Base-by-base conservation (phyloP, 2,329 filamentous ascomycete species). In the Albifimbria verrucaria region DNA sequence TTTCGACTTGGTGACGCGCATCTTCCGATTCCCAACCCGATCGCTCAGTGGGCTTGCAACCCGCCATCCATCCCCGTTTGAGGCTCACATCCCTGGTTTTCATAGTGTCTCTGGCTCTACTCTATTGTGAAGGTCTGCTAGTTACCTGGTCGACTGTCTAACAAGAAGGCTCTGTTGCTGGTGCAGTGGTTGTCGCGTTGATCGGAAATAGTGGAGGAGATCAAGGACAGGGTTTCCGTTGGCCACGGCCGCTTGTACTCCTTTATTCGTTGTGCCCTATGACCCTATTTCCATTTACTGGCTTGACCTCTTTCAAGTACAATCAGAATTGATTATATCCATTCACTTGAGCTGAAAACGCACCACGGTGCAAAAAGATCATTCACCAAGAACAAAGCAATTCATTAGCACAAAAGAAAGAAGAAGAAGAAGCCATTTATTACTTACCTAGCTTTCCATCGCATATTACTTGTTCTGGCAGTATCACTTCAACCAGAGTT, bases 281-380 rank as follows among this genome's bases (percentile, higher is more conserved):
- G 52, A 64, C 63, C 68, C 65, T 65, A 65, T 66, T 70, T 60
- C 59, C 65, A 59, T 63, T 64, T 62, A 22, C 22, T 48, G 63
- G 55, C 61, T 59, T 66, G 26, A 61, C 64, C 64, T 59, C 61
- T 65, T 64, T 60, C 64, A 70, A 71, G 65, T 72, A 76, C 73
- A 78, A 78, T 78, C 74, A 78, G 69, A 79, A 79, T 79, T 79
- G 73, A 79, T 73, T 77, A 73, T 72, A 70, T 68, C 65, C 64
- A 57, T 68, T 65, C 58, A 61, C 59, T 65, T 71, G 63, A 66
- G 64, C 65, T 71, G 63, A 71, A 62, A 69, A 55, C 62, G 66
- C 69, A 66, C 68, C 57, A 59, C 66, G 70, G 72, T 71, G 70
- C 65, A 62, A 62, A 67, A 68, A 46, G 43, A 23, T 22, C 9